phyloP scores from a whole-genome alignment of 441 rosid species.

The Francoa sonchifolia region DNA sequence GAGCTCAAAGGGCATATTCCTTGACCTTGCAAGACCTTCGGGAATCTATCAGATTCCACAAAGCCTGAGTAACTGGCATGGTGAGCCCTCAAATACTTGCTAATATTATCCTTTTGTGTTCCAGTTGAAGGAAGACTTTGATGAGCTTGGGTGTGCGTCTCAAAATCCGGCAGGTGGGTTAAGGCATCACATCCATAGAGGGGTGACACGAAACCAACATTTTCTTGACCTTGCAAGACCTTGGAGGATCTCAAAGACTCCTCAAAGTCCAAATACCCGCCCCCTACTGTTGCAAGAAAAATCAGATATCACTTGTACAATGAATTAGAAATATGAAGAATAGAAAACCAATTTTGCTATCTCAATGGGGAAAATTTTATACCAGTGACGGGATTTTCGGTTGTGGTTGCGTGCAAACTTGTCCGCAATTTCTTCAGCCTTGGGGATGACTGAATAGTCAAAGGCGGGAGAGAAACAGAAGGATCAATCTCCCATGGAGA shows the following conservation, averaged over 20 bases:
- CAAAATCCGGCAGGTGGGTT: slow-evolving; percentile 51
- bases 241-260: slow-evolving; percentile 84
- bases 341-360: not conserved
- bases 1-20: slow-evolving; percentile 75
- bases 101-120: slow-evolving; percentile 26
- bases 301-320: not conserved
- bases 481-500: slow-evolving; percentile 94
- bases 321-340: not conserved
- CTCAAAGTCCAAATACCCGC: slow-evolving; percentile 72
- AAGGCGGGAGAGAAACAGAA: slow-evolving; percentile 58
- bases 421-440: slow-evolving; percentile 69
- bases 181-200: slow-evolving; percentile 43
- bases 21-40: slow-evolving; percentile 98
- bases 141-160: slow-evolving; percentile 40
- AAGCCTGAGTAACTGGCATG: slow-evolving; percentile 38
- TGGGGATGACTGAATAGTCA: slow-evolving; percentile 73
- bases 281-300: slow-evolving; percentile 33
- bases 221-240: slow-evolving; percentile 99
- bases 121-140: slow-evolving; percentile 41
- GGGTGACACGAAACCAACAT: slow-evolving; percentile 61
- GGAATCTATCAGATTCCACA: slow-evolving; percentile 47
- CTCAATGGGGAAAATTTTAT: slow-evolving; percentile 5
- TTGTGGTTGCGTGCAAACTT: slow-evolving; percentile 40
- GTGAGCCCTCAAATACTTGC: slow-evolving; percentile 31
- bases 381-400: slow-evolving; percentile 47